Evolutionary conservation across 768 basidiomycete species (phyloP).

Genomic region (Russula abietina): DNA sequence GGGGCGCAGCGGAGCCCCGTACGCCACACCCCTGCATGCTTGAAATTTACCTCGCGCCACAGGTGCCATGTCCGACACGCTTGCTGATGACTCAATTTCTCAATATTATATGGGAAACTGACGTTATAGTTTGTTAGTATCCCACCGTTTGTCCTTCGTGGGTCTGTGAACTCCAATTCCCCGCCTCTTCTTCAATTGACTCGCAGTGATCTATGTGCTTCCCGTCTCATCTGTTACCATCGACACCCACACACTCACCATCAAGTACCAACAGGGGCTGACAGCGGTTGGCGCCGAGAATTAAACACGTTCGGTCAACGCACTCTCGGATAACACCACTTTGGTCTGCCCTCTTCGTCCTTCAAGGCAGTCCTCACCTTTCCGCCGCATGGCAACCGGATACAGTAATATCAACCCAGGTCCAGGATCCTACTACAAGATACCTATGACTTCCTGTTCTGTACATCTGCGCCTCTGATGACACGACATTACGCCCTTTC

Average conservation of each 20-base stretch:
- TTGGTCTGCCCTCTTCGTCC: neutral
- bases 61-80: conserved; percentile 2
- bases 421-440: neutral
- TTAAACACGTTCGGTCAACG: neutral
- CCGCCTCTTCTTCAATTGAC: neutral
- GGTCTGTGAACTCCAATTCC: neutral
- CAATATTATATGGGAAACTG: conserved; percentile 9
- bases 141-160: neutral
- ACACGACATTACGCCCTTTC: neutral
- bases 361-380: neutral
- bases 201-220: neutral
- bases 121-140: neutral
- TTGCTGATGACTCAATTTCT: conserved; percentile 9
- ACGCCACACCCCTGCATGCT: neutral
- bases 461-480: neutral
- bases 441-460: neutral
- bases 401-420: neutral
- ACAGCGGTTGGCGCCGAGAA: neutral
- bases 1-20: neutral
- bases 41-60: conserved; percentile 7
- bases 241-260: neutral
- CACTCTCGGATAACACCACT: neutral
- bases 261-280: neutral
- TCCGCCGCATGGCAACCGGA: neutral
- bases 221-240: neutral